phyloP scores from a whole-genome alignment of 306 rosid genomes.

The Corylus americana region DNA sequence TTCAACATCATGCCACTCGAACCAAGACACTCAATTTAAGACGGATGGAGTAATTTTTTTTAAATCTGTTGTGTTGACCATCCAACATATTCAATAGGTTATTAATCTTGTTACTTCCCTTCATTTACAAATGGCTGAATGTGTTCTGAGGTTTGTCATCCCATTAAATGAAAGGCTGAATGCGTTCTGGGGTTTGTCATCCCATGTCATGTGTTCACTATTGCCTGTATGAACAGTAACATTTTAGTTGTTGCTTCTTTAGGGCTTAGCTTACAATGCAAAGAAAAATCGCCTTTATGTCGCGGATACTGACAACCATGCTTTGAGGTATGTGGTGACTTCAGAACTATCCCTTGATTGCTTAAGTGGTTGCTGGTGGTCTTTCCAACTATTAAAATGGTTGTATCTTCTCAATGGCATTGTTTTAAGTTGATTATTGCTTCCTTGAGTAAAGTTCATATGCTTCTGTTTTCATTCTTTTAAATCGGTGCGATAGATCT shows the following conservation, averaged over 20 bases:
- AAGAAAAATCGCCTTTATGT: constrained; percentile 85
- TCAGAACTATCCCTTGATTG: constrained; percentile 13
- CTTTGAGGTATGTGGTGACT: constrained; percentile 69
- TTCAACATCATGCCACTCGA: not conserved
- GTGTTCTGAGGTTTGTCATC: not conserved
- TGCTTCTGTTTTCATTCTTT: constrained; percentile 8
- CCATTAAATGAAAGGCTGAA: not conserved
- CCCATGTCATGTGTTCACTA: constrained; percentile 17
- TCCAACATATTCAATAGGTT: constrained; percentile 18
- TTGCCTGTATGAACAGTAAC: constrained; percentile 18
- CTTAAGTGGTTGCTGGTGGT: not conserved
- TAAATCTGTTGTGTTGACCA: constrained; percentile 5
- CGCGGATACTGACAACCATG: constrained; percentile 97
- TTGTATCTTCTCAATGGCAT: constrained; percentile 1
- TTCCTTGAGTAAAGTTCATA: constrained; percentile 1
- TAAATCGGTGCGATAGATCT: constrained; percentile 15
- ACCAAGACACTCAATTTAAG: not conserved
- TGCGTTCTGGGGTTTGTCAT: constrained; percentile 7
- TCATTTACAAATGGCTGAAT: constrained; percentile 16
- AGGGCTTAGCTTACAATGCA: constrained; percentile 95
- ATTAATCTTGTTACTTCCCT: constrained; percentile 27
- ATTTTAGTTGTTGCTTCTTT: constrained; percentile 32
- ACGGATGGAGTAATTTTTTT: not conserved
- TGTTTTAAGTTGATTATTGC: not conserved
- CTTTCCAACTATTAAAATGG: not conserved